Evolutionary conservation across 306 rosid genomes (phyloP), one percentile per base, ranked within the genome.

Genomic region (Acacia acuminata): DNA sequence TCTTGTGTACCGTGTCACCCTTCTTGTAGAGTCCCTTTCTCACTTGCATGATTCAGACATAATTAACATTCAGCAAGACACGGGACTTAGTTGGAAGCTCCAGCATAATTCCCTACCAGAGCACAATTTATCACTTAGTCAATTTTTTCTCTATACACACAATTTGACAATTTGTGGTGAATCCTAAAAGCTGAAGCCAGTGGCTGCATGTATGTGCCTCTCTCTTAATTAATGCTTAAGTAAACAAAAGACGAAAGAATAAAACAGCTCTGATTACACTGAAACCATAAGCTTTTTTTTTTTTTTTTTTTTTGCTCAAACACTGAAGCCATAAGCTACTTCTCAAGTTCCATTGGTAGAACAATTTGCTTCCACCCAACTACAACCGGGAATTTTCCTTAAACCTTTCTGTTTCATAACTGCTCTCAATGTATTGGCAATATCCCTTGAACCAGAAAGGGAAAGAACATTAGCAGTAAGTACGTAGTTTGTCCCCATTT

Each of bases 371-470:
- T 82, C 90, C 75, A 91, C 87, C 96, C 93, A 91, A 78, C 93
- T 91, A 82, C 88, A 82, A 42, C 93, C 96, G 30, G 92, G 92
- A 74, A 34, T 65, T 81, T 90, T 91, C 84, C 44, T 82, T 86
- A 88, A 81, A 60, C 93, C 89, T 78, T 82, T 89, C 77, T 45
- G 84, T 79, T 85, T 87, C 96, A 91, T 91, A 86, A 86, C 82
- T 19, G 85, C 56, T 69, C 93, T 84, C 86, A 88, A 80, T 71
- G 86, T 87, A 82, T 76, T 88, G 71, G 90, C 91, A 80, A 85
- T 87, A 73, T 85, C 77, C 89, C 89, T 89, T 30, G 84, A 80
- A 83, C 85, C 87, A 68, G 85, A 79, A 20, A 77, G 78, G 25
- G 89, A 88, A 43, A 84, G 89, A 34, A 89, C 75, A 84, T 76